Evolutionary conservation across 1,284 basidiomycete genomes (phyloP), one percentile per base, ranked within the genome.

Genomic region (Lignosus rhinocerotis): DNA sequence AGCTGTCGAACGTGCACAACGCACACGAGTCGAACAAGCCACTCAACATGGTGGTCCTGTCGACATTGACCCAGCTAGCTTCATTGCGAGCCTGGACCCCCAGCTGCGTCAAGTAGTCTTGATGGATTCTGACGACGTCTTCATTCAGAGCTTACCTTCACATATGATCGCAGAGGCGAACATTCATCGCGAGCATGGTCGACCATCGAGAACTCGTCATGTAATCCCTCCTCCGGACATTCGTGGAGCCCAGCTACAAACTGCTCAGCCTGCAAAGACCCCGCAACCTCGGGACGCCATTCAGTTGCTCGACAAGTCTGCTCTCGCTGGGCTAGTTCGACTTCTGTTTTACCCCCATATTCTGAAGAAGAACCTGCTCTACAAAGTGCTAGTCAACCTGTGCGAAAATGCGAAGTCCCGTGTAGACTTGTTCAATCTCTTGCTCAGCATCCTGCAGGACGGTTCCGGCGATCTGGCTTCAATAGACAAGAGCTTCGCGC

Each of bases 291-390:
- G 92, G 45, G 96, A 99, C 66, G 93, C 96, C 2, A 93, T 98
- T 31, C 94, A 96, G 69, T 83, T 99, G 3, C 83, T 99, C 38
- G 97, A 99, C 73, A 96, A 94, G 70, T 76, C 85, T 17, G 94
- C 95, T 6, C 85, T 99, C 49, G 92, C 96, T 1, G 88, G 93
- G 21, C 86, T 99, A 7, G 87, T 98, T 34, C 89, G 96, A 34
- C 83, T 99, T 8, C 84, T 99, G 19, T 99, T 98, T 82, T 98
- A 96, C 82, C 97, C 96, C 6, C 92, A 98, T 67, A 88, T 95
- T 42, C 79, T 94, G 61, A 88, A 88, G 74, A 93, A 94, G 76
- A 90, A 86, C 41, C 78, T 91, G 21, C 81, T 99, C 19, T 92
- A 94, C 75, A 92, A 92, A 71, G 91, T 98, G 2, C 85, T 99